phyloP scores from a whole-genome alignment of 805 yeast species.

The Ogataea chonburiensis region DNA sequence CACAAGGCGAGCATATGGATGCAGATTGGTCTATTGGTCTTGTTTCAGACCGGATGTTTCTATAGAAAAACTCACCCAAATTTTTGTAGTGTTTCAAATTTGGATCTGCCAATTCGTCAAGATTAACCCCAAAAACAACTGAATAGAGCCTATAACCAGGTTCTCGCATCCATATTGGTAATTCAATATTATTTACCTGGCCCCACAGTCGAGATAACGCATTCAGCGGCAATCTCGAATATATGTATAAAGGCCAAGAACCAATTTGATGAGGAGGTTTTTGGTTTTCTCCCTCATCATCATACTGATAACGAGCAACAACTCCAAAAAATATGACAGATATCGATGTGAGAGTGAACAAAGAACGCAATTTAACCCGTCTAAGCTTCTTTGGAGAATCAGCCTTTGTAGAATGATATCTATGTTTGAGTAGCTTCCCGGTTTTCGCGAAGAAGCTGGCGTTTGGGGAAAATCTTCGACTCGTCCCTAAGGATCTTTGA shows the following conservation, averaged over 20 bases:
- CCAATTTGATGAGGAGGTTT: slow-evolving; percentile 49
- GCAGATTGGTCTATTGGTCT: slow-evolving; percentile 71
- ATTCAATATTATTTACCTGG: slow-evolving; percentile 70
- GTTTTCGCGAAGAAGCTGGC: slow-evolving; percentile 28
- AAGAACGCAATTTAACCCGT: slow-evolving; percentile 30
- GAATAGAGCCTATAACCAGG: slow-evolving; percentile 82
- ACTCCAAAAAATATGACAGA: slow-evolving; percentile 55
- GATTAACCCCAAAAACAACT: slow-evolving; percentile 77
- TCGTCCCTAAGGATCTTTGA: slow-evolving; percentile 15
- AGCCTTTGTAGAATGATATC: slow-evolving; percentile 12
- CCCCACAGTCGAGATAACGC: slow-evolving; percentile 96
- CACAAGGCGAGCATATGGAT: slow-evolving; percentile 84
- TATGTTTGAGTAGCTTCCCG: slow-evolving; percentile 24
- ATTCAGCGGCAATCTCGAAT: slow-evolving; percentile 86
- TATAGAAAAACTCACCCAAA: slow-evolving; percentile 86
- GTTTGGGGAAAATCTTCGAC: slow-evolving; percentile 7
- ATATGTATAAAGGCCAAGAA: slow-evolving; percentile 88
- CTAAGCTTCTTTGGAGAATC: slow-evolving; percentile 10
- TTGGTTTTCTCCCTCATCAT: slow-evolving; percentile 29
- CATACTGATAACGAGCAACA: slow-evolving; percentile 39
- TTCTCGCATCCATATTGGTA: slow-evolving; percentile 85
- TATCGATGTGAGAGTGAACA: slow-evolving; percentile 57
- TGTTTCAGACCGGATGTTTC: slow-evolving; percentile 72
- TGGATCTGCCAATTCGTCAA: slow-evolving; percentile 85
- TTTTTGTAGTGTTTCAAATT: slow-evolving; percentile 74